Percentiles rank a stretch among this genome's conserved stretches.
Evolutionary conservation across 108 stramenopile species (phyloP).

Genomic region (Chaetoceros muelleri): DNA sequence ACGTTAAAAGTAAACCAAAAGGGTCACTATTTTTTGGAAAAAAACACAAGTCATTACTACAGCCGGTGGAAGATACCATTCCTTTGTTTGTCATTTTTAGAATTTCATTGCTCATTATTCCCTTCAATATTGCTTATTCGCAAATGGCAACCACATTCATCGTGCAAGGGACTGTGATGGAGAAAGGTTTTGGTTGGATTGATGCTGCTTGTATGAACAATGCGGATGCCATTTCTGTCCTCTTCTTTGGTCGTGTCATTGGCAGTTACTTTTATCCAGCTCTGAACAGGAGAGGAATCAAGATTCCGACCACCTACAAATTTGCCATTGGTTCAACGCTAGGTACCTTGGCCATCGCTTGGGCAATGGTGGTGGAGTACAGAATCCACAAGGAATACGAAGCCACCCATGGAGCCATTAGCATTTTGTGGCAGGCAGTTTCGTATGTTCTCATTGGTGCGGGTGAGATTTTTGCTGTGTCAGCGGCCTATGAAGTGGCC

Average conservation of each 20-base stretch:
- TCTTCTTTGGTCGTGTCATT: constrained; percentile 58
- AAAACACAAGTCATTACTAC: constrained; percentile 4
- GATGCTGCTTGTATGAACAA: constrained; percentile 77
- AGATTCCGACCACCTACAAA: constrained; percentile 68
- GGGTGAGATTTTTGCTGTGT: constrained; percentile 81
- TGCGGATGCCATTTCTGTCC: constrained; percentile 59
- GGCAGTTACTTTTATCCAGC: constrained; percentile 53
- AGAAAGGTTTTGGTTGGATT: constrained; percentile 46
- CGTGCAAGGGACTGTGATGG: constrained; percentile 79
- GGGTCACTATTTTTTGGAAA: constrained; percentile 2
- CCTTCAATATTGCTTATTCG: constrained; percentile 79
- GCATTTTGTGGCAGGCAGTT: constrained; percentile 67
- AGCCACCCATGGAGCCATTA: constrained; percentile 40
- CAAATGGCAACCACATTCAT: constrained; percentile 81
- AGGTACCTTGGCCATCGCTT: constrained; percentile 55
- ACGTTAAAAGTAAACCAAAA: constrained; percentile 38
- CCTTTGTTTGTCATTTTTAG: constrained; percentile 36
- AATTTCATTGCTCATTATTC: constrained; percentile 48
- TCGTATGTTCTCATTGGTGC: constrained; percentile 71
- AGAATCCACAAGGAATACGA: constrained; percentile 47
- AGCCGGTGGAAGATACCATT: constrained; percentile 6
- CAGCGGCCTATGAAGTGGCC: constrained; percentile 77
- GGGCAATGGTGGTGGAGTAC: constrained; percentile 59
- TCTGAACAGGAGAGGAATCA: constrained; percentile 45
- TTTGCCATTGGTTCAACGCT: constrained; percentile 71